phyloP scores from a whole-genome alignment of 805 yeast genomes.

The Candida michaelii region DNA sequence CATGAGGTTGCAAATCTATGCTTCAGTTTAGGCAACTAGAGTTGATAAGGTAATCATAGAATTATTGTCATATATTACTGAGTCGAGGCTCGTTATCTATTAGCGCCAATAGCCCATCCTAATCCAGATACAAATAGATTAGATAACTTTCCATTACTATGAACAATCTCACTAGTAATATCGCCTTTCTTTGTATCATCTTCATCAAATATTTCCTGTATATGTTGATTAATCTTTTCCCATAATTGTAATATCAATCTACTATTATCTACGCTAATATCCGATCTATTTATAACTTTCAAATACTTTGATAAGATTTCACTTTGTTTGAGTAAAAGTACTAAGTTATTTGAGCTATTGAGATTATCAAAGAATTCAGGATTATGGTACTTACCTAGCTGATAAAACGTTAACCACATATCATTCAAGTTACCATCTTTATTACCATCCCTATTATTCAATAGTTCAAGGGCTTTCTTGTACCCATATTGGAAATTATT shows the following conservation, averaged over 20 bases:
- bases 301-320: slow-evolving; percentile 54
- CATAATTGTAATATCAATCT: slow-evolving; percentile 62
- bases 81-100: slow-evolving; percentile 9
- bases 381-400: slow-evolving; percentile 57
- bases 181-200: slow-evolving; percentile 7
- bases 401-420: slow-evolving; percentile 73
- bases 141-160: slow-evolving; percentile 45
- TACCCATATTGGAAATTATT: slow-evolving; percentile 62
- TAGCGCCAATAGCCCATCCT: slow-evolving; percentile 67
- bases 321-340: slow-evolving; percentile 48
- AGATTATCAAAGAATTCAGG: slow-evolving; percentile 28
- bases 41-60: background rate
- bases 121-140: slow-evolving; percentile 53
- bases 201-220: slow-evolving; percentile 4
- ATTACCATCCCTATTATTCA: slow-evolving; percentile 18
- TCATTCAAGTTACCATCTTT: slow-evolving; percentile 22
- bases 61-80: no score
- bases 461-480: slow-evolving; percentile 36
- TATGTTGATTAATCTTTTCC: slow-evolving; percentile 44
- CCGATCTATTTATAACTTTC: slow-evolving; percentile 26
- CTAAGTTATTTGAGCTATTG: slow-evolving; percentile 24
- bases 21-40: background rate
- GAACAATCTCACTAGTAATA: slow-evolving; percentile 27
- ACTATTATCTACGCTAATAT: slow-evolving; percentile 49
- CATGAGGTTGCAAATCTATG: background rate